A percentile compares a stretch with the other conserved stretches of the same genome.
Conservation (phyloP, 2,329 filamentous ascomycete genomes). For the Colletotrichum aenigma region DNA sequence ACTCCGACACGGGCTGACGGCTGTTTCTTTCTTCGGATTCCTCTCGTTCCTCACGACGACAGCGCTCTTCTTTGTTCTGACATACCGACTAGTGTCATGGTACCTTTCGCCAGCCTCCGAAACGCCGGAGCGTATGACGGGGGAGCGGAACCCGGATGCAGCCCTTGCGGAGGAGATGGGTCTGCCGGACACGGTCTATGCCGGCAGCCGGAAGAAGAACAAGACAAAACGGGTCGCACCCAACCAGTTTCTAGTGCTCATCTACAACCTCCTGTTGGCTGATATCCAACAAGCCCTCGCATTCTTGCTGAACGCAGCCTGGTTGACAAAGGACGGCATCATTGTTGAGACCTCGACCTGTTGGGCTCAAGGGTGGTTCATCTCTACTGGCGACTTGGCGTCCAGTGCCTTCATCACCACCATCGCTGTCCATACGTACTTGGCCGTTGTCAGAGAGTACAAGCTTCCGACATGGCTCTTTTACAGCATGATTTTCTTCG, state of each 20-base stretch:
- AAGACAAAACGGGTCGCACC: constrained; percentile 19
- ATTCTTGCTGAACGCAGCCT: constrained; percentile 60
- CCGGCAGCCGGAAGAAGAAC: constrained; percentile 21
- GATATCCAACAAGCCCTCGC: constrained; percentile 62
- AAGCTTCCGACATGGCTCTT: constrained; percentile 50
- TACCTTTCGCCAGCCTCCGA: constrained; percentile 25
- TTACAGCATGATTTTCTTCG: constrained; percentile 39
- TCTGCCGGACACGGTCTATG: constrained; percentile 27
- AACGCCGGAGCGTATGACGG: constrained; percentile 30
- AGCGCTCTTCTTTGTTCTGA: constrained; percentile 35
- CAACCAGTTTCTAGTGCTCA: constrained; percentile 64
- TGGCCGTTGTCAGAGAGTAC: constrained; percentile 54
- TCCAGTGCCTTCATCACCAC: constrained; percentile 61
- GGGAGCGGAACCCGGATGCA: constrained; percentile 34
- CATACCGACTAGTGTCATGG: constrained; percentile 39
- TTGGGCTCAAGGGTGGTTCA: constrained; percentile 59
- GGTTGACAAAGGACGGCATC: constrained; percentile 52
- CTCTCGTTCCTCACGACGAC: constrained; percentile 38
- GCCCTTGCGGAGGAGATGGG: constrained; percentile 20
- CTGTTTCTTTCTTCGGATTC: constrained; percentile 38
- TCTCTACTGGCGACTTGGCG: constrained; percentile 61
- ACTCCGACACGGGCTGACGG: constrained; percentile 38
- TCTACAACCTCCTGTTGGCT: constrained; percentile 64
- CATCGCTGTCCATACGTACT: constrained; percentile 64
- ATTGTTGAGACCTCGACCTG: constrained; percentile 52